Evolutionary conservation across 2,329 filamentous ascomycete species (phyloP).

Genomic region (Fusarium nygamai): DNA sequence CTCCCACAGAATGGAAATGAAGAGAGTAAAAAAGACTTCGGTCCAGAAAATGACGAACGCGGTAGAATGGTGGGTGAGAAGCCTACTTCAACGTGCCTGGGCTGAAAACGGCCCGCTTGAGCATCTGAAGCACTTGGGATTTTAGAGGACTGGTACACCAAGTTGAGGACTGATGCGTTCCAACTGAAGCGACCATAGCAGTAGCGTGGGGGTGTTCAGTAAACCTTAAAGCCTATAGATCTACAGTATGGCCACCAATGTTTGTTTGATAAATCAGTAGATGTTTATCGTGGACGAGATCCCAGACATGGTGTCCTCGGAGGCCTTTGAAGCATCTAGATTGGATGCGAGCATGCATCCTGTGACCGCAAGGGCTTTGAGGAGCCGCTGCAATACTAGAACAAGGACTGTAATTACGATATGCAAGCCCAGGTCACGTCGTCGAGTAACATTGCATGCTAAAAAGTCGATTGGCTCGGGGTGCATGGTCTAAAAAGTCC

Average conservation of each 20-base stretch:
- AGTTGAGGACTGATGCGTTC: conserved; percentile 2
- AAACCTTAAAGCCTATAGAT: background rate
- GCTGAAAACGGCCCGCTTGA: conserved; percentile 27
- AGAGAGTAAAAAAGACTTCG: background rate
- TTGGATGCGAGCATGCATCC: conserved; percentile 13
- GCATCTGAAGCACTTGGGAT: conserved; percentile 5
- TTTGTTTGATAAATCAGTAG: background rate
- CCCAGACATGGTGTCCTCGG: background rate
- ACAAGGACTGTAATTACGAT: conserved; percentile 41
- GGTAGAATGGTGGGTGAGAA: conserved; percentile 11
- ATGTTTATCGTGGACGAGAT: background rate
- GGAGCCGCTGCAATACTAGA: background rate
- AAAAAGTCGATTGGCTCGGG: conserved; percentile 7
- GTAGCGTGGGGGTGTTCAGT: background rate
- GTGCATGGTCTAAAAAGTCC: conserved; percentile 8
- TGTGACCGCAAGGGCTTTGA: background rate
- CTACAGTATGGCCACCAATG: background rate
- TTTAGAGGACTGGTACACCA: conserved; percentile 12
- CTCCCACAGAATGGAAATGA: conserved; percentile 1
- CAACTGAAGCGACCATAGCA: conserved; percentile 32
- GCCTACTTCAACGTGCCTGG: background rate
- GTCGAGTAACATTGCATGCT: conserved; percentile 32
- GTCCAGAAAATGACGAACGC: conserved; percentile 15
- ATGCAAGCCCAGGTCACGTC: conserved; percentile 37
- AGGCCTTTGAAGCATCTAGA: conserved; percentile 7